phyloP scores from a whole-genome alignment of 495 filamentous ascomycete species.

The Annulohypoxylon bovei region DNA sequence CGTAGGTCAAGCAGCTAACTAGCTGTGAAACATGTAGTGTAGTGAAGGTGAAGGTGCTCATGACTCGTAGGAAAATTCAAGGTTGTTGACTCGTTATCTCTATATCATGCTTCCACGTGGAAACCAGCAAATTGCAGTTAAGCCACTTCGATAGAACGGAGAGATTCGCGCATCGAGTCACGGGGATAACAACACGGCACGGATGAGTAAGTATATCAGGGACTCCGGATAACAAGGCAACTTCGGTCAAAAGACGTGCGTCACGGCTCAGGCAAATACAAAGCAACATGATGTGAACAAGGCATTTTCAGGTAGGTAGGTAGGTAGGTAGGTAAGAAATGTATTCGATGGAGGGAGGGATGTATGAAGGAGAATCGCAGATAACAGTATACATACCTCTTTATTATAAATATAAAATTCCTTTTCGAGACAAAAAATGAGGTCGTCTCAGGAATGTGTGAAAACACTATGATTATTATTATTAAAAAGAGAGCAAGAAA shows the following conservation, averaged over 20 bases:
- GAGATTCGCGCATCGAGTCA: conserved; percentile 23
- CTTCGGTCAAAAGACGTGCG: conserved; percentile 21
- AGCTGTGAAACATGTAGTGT: conserved; percentile 21
- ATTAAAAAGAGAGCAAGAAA: conserved; percentile 20
- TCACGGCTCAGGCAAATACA: conserved; percentile 31
- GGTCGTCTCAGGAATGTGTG: conserved; percentile 35
- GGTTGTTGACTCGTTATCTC: conserved; percentile 20
- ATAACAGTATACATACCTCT: conserved; percentile 25
- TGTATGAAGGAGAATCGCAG: conserved; percentile 5
- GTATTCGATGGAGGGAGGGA: conserved; percentile 13
- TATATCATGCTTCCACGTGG: conserved; percentile 24
- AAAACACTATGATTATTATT: conserved; percentile 23
- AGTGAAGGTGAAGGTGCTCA: conserved; percentile 9
- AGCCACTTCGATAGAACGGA: conserved; percentile 6
- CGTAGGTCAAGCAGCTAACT: conserved; percentile 20
- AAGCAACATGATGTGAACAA: conserved; percentile 19
- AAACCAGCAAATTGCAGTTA: neutral
- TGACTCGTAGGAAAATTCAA: conserved; percentile 25
- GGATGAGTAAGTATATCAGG: conserved; percentile 14
- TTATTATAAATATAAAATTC: conserved; percentile 6
- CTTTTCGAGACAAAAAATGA: conserved; percentile 15
- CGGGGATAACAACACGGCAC: conserved; percentile 24
- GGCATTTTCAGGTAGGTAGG: neutral
- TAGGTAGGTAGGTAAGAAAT: too few relatives aligned
- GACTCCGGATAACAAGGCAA: conserved; percentile 10